Percentiles rank a stretch among this genome's conserved stretches.
These are phyloP conservation scores for Myxozyma geophila DNA, from an alignment of 805 yeast species.

Conservation along the genomic window DNA sequence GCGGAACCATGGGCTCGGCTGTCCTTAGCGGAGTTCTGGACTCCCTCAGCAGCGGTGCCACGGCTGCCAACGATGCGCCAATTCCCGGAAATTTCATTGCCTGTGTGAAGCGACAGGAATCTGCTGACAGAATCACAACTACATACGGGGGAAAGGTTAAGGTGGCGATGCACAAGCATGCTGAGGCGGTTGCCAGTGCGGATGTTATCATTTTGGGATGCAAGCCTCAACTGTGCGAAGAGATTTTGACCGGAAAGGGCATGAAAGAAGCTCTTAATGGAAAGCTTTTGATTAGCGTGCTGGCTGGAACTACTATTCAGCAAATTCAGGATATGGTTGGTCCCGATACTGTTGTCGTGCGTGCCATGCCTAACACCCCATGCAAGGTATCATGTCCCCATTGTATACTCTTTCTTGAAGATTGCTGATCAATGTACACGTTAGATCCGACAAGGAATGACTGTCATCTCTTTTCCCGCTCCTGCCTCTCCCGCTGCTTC, in stretches of 20 bases:
- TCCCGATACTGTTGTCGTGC: constrained; percentile 59
- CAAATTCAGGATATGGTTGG: constrained; percentile 56
- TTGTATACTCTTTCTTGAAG: neutral
- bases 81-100: constrained; percentile 76
- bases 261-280: constrained; percentile 49
- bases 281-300: constrained; percentile 72
- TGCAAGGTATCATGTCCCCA: constrained; percentile 26
- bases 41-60: constrained; percentile 40
- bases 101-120: constrained; percentile 65
- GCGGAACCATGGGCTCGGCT: constrained; percentile 97
- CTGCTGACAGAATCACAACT: constrained; percentile 54
- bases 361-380: constrained; percentile 99
- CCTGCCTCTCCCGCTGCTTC: constrained; percentile 38
- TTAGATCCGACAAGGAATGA: constrained; percentile 89
- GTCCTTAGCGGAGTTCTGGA: constrained; percentile 77
- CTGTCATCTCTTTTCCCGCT: constrained; percentile 78
- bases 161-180: constrained; percentile 55
- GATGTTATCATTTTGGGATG: constrained; percentile 80
- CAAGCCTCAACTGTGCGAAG: constrained; percentile 80
- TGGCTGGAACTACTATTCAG: constrained; percentile 90
- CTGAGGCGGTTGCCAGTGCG: constrained; percentile 63
- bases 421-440: neutral
- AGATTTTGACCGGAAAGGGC: constrained; percentile 46
- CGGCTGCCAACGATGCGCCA: constrained; percentile 45
- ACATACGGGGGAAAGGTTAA: constrained; percentile 60